Conservation (phyloP, 1,284 basidiomycete species). For the Rhodotorula mucilaginosa region DNA sequence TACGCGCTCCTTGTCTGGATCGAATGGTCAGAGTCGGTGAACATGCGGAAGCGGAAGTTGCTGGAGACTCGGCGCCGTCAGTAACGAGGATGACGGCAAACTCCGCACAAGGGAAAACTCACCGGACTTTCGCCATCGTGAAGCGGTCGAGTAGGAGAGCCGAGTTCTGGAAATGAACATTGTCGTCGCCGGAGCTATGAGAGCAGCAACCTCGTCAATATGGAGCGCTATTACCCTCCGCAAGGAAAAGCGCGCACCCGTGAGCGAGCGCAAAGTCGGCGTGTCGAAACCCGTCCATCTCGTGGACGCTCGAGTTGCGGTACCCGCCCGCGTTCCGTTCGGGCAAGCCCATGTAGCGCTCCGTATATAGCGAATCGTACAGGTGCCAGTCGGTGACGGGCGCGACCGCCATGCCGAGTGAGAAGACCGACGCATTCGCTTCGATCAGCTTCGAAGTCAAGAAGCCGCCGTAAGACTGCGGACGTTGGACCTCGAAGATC, state of each 20-base stretch:
- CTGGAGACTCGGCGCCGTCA: neutral
- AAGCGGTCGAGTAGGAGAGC: conserved; percentile 89
- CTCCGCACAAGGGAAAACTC: conserved; percentile 37
- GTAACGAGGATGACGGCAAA: neutral
- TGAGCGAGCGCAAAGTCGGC: conserved; percentile 82
- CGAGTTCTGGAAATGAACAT: conserved; percentile 88
- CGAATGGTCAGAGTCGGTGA: conserved; percentile 69
- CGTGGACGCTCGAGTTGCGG: conserved; percentile 74
- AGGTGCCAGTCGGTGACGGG: conserved; percentile 59
- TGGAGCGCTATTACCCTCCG: accelerated
- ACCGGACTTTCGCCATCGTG: conserved; percentile 69
- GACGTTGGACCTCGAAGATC: neutral
- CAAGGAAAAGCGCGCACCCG: conserved; percentile 52
- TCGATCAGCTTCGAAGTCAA: conserved; percentile 90
- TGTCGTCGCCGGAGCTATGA: conserved; percentile 73
- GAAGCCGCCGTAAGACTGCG: conserved; percentile 86
- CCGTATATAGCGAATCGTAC: conserved; percentile 55
- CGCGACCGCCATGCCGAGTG: conserved; percentile 82
- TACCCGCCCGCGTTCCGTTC: conserved; percentile 76
- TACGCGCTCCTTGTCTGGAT: conserved; percentile 33
- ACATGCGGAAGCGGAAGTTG: conserved; percentile 83
- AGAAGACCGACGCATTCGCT: conserved; percentile 38
- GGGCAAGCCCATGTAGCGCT: conserved; percentile 93
- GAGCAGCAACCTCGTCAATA: neutral
- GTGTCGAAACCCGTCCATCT: conserved; percentile 76